phyloP scores from a whole-genome alignment of 768 basidiomycete species.

The Cytidiella melzeri region DNA sequence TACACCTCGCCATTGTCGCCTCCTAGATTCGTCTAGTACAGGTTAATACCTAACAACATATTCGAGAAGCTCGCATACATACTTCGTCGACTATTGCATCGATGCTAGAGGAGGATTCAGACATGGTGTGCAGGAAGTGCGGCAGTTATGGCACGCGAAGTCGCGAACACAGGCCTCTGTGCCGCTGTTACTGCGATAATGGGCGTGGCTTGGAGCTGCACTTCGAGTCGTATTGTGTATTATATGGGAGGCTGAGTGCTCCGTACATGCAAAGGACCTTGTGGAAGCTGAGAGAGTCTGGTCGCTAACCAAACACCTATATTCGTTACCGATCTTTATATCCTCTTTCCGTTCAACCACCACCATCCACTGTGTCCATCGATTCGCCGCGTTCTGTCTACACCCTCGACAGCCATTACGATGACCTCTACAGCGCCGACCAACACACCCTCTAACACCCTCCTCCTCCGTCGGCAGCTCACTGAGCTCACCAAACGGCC shows the following conservation, averaged over 20 bases:
- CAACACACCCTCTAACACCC: constrained; percentile 29
- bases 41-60: background rate
- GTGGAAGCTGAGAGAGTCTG: background rate
- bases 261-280: background rate
- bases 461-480: constrained; percentile 75
- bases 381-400: background rate
- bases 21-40: constrained; percentile 51
- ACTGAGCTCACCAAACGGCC: constrained; percentile 86
- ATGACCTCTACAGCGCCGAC: constrained; percentile 14
- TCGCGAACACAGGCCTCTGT: too few relatives aligned
- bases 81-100: constrained; percentile 3
- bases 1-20: constrained; percentile 79
- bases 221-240: too few relatives aligned
- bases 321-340: too few relatives aligned
- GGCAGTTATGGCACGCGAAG: too few relatives aligned
- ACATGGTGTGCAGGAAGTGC: constrained; percentile 3
- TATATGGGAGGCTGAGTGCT: background rate
- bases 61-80: background rate
- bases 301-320: too few relatives aligned
- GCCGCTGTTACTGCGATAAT: too few relatives aligned
- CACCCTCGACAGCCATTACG: background rate
- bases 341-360: constrained; percentile 2
- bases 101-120: constrained; percentile 7
- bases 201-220: too few relatives aligned
- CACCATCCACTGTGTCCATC: constrained; percentile 1